Base-by-base conservation (phyloP, 345 rosid genomes). In the Limnanthes douglasii region DNA sequence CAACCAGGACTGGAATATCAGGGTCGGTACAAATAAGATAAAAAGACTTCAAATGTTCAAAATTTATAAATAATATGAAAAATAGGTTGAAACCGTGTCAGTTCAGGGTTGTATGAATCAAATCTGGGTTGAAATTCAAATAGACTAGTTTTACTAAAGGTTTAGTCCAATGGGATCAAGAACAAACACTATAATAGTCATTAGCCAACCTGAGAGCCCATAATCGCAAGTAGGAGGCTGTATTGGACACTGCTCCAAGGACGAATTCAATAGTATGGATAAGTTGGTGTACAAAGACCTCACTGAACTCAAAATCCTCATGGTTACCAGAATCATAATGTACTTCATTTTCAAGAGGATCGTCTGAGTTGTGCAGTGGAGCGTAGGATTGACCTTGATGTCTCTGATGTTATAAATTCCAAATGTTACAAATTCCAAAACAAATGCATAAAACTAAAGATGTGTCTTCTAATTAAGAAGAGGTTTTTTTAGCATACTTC, bases 201-300 rank as follows among this genome's bases (percentile, higher is more conserved):
- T 18, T 2, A 21, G 27, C 62, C 21, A 28, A 69, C 86, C 82
- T 77, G 23, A 77, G 78, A 17, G 88, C 78, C 88, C 88, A 73
- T 37, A 65, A 38, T 10, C 88, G 68, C 15, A 77, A 58, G 47
- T 67, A 67, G 5, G 82, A 77, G 27, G 88, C 88, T 22, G 82
- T 70, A 45, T 73, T 77, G 11, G 82, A 77, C 22, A 70, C 82
- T 14, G 78, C 78, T 43, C 88, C 73, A 10, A 70, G 75, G 1
- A 73, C 78, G 41, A 70, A 73, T 45, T 77, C 82, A 30, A 70
- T 73, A 7, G 82, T 72, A 27, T 73, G 78, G 39, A 77, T 77
- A 41, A 73, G 56, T 50, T 70, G 88, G 52, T 77, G 78, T 3
- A 77, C 76, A 33, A 77, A 64, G 42, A 70, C 56, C 70, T 77